Evolutionary conservation across 768 basidiomycete genomes (phyloP).

Genomic region (Fomitopsis pulvina): DNA sequence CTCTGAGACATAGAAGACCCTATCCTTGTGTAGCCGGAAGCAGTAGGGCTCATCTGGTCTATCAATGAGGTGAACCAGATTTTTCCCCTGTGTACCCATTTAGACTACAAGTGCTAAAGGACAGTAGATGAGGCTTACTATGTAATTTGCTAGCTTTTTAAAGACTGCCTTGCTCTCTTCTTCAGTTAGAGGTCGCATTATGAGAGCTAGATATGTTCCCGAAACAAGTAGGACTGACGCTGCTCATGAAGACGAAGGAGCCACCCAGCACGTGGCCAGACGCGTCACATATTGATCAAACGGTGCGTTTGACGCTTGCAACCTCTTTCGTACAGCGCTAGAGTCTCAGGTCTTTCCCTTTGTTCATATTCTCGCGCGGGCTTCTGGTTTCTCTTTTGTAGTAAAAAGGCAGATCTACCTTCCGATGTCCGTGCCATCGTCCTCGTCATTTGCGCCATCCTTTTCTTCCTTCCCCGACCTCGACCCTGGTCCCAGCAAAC

Average conservation of each 20-base stretch:
- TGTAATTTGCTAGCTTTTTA: constrained; percentile 95
- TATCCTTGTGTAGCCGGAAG: constrained; percentile 90
- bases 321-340: too few relatives aligned
- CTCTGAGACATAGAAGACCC: constrained; percentile 96
- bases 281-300: too few relatives aligned
- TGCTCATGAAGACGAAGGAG: too few relatives aligned
- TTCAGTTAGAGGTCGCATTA: constrained; percentile 92
- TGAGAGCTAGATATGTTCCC: background rate
- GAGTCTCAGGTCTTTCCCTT: too few relatives aligned
- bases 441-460: constrained; percentile 56
- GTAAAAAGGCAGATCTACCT: too few relatives aligned
- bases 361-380: too few relatives aligned
- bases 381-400: too few relatives aligned
- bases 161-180: constrained; percentile 97
- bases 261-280: too few relatives aligned
- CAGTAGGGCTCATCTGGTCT: constrained; percentile 91
- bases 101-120: background rate
- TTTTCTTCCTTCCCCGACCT: constrained; percentile 67
- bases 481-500: constrained; percentile 35
- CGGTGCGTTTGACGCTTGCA: too few relatives aligned
- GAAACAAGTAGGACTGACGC: too few relatives aligned
- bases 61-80: constrained; percentile 93
- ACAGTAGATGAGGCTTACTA: constrained; percentile 45
- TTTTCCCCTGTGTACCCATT: constrained; percentile 66
- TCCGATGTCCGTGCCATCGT: constrained; percentile 51